A percentile compares a stretch with the other conserved stretches of the same genome.
phyloP scores from a whole-genome alignment of 331 rosid genomes.

The Cucumis variabilis region DNA sequence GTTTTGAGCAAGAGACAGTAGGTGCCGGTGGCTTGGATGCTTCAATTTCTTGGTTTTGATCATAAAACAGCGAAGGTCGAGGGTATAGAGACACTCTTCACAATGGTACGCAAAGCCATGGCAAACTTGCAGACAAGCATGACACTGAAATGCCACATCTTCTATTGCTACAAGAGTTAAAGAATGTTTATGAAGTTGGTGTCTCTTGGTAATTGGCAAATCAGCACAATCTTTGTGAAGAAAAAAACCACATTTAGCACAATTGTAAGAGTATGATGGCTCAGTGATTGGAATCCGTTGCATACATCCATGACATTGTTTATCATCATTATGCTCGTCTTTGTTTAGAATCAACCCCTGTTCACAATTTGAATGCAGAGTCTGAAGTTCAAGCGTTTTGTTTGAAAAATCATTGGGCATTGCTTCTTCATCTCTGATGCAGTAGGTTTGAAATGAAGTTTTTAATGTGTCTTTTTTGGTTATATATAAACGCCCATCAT shows the following conservation, averaged over 20 bases:
- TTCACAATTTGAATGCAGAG: constrained; percentile 7
- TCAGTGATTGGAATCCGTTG: not conserved
- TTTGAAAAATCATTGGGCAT: not conserved
- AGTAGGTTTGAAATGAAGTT: not conserved
- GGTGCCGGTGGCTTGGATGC: constrained; percentile 1
- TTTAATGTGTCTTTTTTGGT: not conserved
- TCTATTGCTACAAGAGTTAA: not conserved
- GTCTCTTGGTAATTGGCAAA: not conserved
- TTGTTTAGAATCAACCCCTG: not conserved
- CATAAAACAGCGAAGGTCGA: constrained; percentile 10
- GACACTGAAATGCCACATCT: constrained; percentile 13
- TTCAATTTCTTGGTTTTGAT: not conserved
- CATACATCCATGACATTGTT: not conserved
- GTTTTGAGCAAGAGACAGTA: constrained; percentile 14
- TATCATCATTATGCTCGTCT: not conserved
- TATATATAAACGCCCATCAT: not conserved
- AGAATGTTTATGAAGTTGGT: not conserved
- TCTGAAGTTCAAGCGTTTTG: not conserved
- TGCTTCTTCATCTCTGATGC: not conserved
- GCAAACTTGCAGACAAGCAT: constrained; percentile 19
- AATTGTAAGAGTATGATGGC: not conserved
- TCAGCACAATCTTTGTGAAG: constrained; percentile 15
- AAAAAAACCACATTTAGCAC: not conserved
- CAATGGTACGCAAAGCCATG: constrained; percentile 26
- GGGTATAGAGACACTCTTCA: not conserved